Conservation (phyloP, 768 basidiomycete species). For the Calocybe cyanea region DNA sequence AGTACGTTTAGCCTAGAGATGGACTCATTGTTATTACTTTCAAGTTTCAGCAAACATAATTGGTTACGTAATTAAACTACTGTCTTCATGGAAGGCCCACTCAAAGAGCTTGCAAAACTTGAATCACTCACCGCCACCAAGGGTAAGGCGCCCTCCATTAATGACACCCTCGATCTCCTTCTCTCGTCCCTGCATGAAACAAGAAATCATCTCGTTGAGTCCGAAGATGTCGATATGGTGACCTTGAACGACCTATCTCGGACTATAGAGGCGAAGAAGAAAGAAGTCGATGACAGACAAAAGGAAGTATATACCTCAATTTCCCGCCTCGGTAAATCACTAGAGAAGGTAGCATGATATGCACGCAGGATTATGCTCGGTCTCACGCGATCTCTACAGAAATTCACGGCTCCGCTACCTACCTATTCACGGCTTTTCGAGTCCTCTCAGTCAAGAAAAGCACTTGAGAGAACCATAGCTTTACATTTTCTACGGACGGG, state of each 20-base stretch:
- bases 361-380: background rate
- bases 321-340: conserved; percentile 73
- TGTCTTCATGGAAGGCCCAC: conserved; percentile 58
- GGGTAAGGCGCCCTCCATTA: conserved; percentile 51
- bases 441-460: conserved; percentile 51
- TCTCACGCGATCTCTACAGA: conserved; percentile 30
- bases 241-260: conserved; percentile 48
- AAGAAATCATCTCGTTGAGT: conserved; percentile 48
- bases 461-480: conserved; percentile 69
- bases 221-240: conserved; percentile 40
- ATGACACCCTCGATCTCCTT: conserved; percentile 62
- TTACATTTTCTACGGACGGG: conserved; percentile 79
- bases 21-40: too few relatives aligned
- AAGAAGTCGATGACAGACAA: conserved; percentile 81
- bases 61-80: conserved; percentile 11
- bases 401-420: conserved; percentile 58
- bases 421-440: conserved; percentile 65
- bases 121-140: conserved; percentile 57
- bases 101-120: conserved; percentile 79
- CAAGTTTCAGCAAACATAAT: too few relatives aligned
- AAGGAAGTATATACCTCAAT: conserved; percentile 84
- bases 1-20: too few relatives aligned
- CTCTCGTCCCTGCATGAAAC: conserved; percentile 54
- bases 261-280: conserved; percentile 69
- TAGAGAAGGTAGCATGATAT: conserved; percentile 75